phyloP scores from a whole-genome alignment of 1,139 yeast species.

The Chernovozyma sophiae-reginae region DNA sequence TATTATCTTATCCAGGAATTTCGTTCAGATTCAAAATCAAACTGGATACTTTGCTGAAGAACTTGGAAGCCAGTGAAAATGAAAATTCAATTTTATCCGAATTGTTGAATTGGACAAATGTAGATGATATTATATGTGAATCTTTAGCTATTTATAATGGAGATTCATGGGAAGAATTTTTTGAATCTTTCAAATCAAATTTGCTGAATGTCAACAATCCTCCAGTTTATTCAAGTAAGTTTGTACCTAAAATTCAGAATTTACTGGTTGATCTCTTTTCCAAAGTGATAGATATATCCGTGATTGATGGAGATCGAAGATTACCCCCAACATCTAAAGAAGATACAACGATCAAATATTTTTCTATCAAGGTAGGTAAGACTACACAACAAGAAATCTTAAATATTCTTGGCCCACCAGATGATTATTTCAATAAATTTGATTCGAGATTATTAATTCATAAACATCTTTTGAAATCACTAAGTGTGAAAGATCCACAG shows the following conservation, averaged over 20 bases:
- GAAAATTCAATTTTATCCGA: slow-evolving; percentile 23
- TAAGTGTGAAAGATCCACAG: slow-evolving; percentile 2
- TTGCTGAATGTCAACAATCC: neutral
- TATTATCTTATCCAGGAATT: slow-evolving; percentile 54
- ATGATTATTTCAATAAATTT: slow-evolving; percentile 46
- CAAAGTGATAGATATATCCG: neutral
- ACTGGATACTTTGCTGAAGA: slow-evolving; percentile 16
- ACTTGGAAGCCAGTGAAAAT: slow-evolving; percentile 11
- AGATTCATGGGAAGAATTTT: slow-evolving; percentile 24
- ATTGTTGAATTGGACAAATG: slow-evolving; percentile 29
- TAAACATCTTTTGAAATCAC: slow-evolving; percentile 19
- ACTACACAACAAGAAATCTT: slow-evolving; percentile 51
- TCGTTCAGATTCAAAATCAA: slow-evolving; percentile 38
- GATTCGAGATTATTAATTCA: slow-evolving; percentile 44
- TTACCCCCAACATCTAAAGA: neutral
- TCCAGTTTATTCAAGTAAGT: slow-evolving; percentile 1
- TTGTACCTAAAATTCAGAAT: slow-evolving; percentile 2
- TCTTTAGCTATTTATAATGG: slow-evolving; percentile 36
- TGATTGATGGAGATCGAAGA: neutral
- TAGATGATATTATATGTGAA: slow-evolving; percentile 31
- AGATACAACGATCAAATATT: neutral
- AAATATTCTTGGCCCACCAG: slow-evolving; percentile 52
- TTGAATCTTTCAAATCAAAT: slow-evolving; percentile 1
- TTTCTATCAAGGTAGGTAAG: slow-evolving; percentile 25
- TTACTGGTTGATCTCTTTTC: slow-evolving; percentile 1